Evolutionary conservation across 2,329 filamentous ascomycete species (phyloP), one percentile per base, ranked within the genome.

Genomic region (Didymosphaeria variabile): DNA sequence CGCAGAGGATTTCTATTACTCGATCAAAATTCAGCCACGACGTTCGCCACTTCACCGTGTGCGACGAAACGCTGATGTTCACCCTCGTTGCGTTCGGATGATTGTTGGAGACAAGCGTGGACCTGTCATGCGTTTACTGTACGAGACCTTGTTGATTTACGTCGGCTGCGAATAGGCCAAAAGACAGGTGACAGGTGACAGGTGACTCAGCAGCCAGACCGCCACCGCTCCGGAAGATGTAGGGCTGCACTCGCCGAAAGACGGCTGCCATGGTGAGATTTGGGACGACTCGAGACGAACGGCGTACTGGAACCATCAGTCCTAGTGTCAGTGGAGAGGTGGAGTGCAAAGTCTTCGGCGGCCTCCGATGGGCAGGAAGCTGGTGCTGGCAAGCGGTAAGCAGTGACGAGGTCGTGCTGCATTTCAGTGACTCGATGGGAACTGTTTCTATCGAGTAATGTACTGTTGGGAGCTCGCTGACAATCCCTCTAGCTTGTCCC

Each of bases 351-450:
- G 52, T 61, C 55, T 66, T 64, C 71, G 74, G 72, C 55, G 62
- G 65, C 52, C 64, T 72, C 73, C 73, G 72, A 56, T 61, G 60
- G 46, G 19, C n/a, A 40, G 45, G 26, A 50, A 31, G 21, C 26
- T 57, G 38, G 56, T 53, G 21, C 26, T 57, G 38, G 56, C 55
- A 55, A 64, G 49, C 53, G 62, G 60, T 60, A 55, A 58, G 60
- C 64, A 54, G 56, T 60, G 55, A 55, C 58, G 60, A 60, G 51
- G 62, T 44, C 60, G 61, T 31, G 55, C 49, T 55, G 59, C 52
- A 62, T 70, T 73, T 72, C 64, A 63, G 61, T 76, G 69, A 75
- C 72, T 76, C 73, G 72, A 77, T 75, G 50, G 53, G 45, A 70
- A 62, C 29, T 45, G 47, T 65, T 67, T 66, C 54, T 59, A 74